These are phyloP conservation scores for Kwoniella bestiolae DNA, from an alignment of 768 basidiomycete genomes.

Conservation along the genomic window DNA sequence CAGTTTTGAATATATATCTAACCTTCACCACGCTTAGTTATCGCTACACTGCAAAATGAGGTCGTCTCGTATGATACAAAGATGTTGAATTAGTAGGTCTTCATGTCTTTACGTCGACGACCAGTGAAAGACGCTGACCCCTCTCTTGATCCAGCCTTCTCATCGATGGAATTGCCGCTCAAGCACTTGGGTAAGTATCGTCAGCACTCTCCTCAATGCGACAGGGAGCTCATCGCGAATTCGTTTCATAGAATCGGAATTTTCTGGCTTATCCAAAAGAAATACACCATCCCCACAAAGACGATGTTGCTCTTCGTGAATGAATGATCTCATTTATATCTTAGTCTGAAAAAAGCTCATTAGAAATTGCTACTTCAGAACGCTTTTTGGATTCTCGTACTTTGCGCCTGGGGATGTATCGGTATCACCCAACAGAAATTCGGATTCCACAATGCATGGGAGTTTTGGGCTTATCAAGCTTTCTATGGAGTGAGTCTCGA, in stretches of 20 bases:
- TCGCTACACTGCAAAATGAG: conserved; percentile 52
- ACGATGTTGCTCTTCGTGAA: conserved; percentile 47
- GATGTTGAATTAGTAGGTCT: conserved; percentile 46
- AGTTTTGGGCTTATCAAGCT: conserved; percentile 68
- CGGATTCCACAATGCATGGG: conserved; percentile 83
- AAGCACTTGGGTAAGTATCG: conserved; percentile 38
- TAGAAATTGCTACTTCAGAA: conserved; percentile 58
- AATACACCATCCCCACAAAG: conserved; percentile 46
- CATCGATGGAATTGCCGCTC: conserved; percentile 52
- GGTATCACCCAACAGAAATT: conserved; percentile 75
- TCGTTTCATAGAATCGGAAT: conserved; percentile 39
- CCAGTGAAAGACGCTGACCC: conserved; percentile 10
- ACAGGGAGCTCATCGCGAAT: not conserved
- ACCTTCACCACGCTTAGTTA: no score
- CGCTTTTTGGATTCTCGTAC: conserved; percentile 50
- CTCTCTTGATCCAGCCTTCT: conserved; percentile 34
- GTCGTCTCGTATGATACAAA: conserved; percentile 52
- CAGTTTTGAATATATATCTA: no score
- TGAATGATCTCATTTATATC: no score
- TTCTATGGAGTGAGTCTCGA: conserved; percentile 23
- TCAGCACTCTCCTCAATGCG: no score
- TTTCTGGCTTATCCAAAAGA: conserved; percentile 50
- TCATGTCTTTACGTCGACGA: not conserved
- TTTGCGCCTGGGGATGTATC: conserved; percentile 69
- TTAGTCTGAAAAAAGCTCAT: no score